Evolutionary conservation across 2,329 filamentous ascomycete genomes (phyloP).

Genomic region (Colletotrichum euphorbiae): DNA sequence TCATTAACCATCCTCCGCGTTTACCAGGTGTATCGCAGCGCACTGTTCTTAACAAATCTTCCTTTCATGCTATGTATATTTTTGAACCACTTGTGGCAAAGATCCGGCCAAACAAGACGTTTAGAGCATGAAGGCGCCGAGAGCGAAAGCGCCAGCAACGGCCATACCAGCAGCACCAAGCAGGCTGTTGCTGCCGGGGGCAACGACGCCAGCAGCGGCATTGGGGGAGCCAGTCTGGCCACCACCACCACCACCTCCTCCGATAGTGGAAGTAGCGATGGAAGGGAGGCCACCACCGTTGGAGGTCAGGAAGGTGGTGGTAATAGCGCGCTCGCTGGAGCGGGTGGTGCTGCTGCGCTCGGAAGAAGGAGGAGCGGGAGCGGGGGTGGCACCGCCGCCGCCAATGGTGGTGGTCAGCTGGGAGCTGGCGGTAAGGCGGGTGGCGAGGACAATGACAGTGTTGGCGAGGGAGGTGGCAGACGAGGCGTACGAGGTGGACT

Average conservation of each 20-base stretch:
- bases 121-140: conserved; percentile 39
- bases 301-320: conserved; percentile 39
- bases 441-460: conserved; percentile 48
- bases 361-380: background rate
- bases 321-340: conserved; percentile 24
- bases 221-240: conserved; percentile 32
- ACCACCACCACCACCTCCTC: conserved; percentile 8
- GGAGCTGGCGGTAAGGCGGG: conserved; percentile 46
- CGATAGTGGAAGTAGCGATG: conserved; percentile 38
- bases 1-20: conserved; percentile 34
- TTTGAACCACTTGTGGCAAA: background rate
- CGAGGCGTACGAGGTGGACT: conserved; percentile 45
- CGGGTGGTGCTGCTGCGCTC: conserved; percentile 12
- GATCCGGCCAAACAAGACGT: conserved; percentile 1
- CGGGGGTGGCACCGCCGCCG: conserved; percentile 34
- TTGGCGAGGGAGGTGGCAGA: conserved; percentile 43
- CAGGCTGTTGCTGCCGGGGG: conserved; percentile 28
- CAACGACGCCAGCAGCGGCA: conserved; percentile 25
- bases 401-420: conserved; percentile 52
- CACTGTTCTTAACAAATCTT: conserved; percentile 15
- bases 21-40: conserved; percentile 16
- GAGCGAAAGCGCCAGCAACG: conserved; percentile 35
- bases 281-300: conserved; percentile 34
- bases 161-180: conserved; percentile 31
- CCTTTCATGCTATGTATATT: conserved; percentile 15